phyloP scores from a whole-genome alignment of 2,329 filamentous ascomycete species.

The Claviceps digitariae region DNA sequence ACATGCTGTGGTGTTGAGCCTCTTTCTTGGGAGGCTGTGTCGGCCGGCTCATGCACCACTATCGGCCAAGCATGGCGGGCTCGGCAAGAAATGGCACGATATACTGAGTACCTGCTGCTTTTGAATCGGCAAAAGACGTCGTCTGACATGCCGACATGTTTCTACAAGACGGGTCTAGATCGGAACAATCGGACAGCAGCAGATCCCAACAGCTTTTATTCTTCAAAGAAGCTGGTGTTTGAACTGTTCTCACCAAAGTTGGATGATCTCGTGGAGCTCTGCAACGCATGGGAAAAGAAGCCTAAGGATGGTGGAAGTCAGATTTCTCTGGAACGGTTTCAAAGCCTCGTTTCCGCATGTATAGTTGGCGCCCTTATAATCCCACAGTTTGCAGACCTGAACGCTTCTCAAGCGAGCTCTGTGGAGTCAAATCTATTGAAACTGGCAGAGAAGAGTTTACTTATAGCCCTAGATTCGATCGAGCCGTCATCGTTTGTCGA shows the following conservation, averaged over 20 bases:
- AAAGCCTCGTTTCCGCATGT: constrained; percentile 36
- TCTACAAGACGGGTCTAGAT: constrained; percentile 3
- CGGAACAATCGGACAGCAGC: constrained; percentile 10
- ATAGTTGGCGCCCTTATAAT: constrained; percentile 31
- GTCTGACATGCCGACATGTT: background rate
- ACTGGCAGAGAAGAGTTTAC: constrained; percentile 27
- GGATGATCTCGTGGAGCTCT: constrained; percentile 33
- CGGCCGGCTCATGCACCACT: constrained; percentile 30
- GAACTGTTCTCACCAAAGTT: constrained; percentile 42
- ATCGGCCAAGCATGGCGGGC: constrained; percentile 35
- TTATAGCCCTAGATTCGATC: constrained; percentile 26
- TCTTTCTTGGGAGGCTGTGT: constrained; percentile 17
- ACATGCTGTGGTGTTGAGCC: constrained; percentile 46
- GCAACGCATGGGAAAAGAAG: constrained; percentile 32
- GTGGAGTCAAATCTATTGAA: constrained; percentile 29
- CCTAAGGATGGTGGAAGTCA: constrained; percentile 32
- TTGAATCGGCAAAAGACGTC: constrained; percentile 21
- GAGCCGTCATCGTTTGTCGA: constrained; percentile 34
- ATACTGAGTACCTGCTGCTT: constrained; percentile 43
- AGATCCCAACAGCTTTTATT: constrained; percentile 21
- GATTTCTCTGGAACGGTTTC: constrained; percentile 38
- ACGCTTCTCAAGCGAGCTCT: constrained; percentile 34
- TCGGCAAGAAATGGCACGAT: constrained; percentile 27
- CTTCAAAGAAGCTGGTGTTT: constrained; percentile 36
- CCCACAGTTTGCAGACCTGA: constrained; percentile 32